Evolutionary conservation across 371 early-diverging fungal genomes (phyloP), one percentile per base, ranked within the genome.

Genomic region (Mucor lusitanicus): DNA sequence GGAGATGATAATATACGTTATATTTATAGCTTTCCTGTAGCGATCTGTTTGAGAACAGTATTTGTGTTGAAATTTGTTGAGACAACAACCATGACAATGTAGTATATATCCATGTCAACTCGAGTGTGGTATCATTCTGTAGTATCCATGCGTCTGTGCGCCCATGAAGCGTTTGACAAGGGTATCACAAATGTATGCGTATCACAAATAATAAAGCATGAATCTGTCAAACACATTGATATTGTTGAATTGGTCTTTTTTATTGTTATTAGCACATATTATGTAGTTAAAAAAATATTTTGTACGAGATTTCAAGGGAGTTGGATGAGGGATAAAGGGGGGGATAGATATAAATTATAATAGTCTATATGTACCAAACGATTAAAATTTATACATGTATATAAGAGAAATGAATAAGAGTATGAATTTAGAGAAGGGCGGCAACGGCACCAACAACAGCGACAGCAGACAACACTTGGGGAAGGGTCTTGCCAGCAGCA

Each of bases 341-440:
- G 53, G 53, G 53, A 27, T 27, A 53, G 3, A 53, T 27, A 53
- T 53, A 53, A 53, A 27, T 50, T 21, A 21, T 13, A 50, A 50
- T 25, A 50, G n/a, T 30, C 48, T 39, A 32, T 59, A 57, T 59
- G 39, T 23, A 59, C 21, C 55, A 7, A 56, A 33, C 33, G n/a
- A 33, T 56, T 56, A 33, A 56, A 30, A 27, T 60, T 60, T 39
- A 42, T 60, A 40, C 42, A 60, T 44, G 25, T 59, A 39, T 23
- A 59, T 23, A 39, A 48, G 23, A 48, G 37, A 32, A 9, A 56
- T 33, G 56, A 56, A 56, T 32, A n/a, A 19, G 17, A 32, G 23
- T 32, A 33, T 33, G 59, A 30, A 55, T 61, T 61, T 67, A 67
- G 42, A 67, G 44, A 32, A 67, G 53, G 40, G 67, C 61, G 25